These are phyloP conservation scores for Diaporthe vaccinii DNA, from an alignment of 2,329 filamentous ascomycete species.

Conservation along the genomic window DNA sequence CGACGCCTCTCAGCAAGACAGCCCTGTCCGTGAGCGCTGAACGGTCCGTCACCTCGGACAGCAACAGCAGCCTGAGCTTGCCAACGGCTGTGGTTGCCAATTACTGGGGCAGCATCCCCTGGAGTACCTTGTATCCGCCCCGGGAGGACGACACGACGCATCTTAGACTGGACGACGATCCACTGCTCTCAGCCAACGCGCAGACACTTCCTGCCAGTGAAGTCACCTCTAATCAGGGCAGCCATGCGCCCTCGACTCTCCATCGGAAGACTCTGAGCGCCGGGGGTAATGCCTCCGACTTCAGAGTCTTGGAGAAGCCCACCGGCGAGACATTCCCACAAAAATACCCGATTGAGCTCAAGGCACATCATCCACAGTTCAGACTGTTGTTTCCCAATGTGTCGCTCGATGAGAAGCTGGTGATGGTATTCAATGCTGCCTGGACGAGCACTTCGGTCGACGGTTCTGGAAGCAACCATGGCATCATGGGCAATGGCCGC, in stretches of 20 bases:
- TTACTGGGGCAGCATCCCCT: conserved; percentile 91
- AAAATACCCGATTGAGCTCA: conserved; percentile 85
- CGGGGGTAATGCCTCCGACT: conserved; percentile 39
- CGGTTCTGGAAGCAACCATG: conserved; percentile 56
- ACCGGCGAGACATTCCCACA: conserved; percentile 72
- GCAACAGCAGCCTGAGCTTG: conserved; percentile 76
- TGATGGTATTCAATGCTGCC: conserved; percentile 92
- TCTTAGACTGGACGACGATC: conserved; percentile 49
- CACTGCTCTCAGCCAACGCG: conserved; percentile 54
- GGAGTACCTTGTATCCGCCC: conserved; percentile 61
- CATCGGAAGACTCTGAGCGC: conserved; percentile 50
- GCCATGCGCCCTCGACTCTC: conserved; percentile 27
- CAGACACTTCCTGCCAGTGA: conserved; percentile 48
- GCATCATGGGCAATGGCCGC: conserved; percentile 77
- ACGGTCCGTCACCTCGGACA: conserved; percentile 70
- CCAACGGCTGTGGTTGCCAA: conserved; percentile 92
- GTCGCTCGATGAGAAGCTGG: conserved; percentile 81
- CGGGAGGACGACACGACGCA: conserved; percentile 44
- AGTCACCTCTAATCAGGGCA: conserved; percentile 44
- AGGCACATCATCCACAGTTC: conserved; percentile 93
- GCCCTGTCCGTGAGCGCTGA: conserved; percentile 87
- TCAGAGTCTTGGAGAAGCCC: conserved; percentile 48
- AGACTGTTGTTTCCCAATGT: conserved; percentile 89
- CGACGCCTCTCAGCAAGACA: conserved; percentile 87
- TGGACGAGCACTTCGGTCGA: conserved; percentile 74